A percentile compares a stretch with the other conserved stretches of the same genome.
Evolutionary conservation across 1,139 yeast genomes (phyloP).

Genomic region (Yamadazyma atmosphaerica): DNA sequence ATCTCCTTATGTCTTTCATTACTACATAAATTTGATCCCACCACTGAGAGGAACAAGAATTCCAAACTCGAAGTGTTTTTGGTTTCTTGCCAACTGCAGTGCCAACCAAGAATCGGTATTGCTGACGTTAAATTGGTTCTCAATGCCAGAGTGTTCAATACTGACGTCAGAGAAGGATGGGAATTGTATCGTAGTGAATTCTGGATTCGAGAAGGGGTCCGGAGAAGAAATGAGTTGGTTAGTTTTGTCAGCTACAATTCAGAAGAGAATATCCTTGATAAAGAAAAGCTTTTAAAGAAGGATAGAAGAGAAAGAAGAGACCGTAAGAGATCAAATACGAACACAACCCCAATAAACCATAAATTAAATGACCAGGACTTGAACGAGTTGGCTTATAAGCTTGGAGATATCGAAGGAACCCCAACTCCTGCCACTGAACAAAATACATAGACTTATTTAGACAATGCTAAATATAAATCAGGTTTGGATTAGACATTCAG

Average conservation of each 20-base stretch:
- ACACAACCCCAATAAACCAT: conserved; percentile 15
- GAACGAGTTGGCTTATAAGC: conserved; percentile 17
- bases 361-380: conserved; percentile 31
- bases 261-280: conserved; percentile 17
- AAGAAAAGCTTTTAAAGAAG: conserved; percentile 30
- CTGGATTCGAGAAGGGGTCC: conserved; percentile 83
- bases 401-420: conserved; percentile 11
- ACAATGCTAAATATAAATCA: not conserved
- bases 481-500: conserved; percentile 5
- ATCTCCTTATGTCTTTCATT: conserved; percentile 27
- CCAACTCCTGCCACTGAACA: not conserved
- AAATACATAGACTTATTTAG: too few species aligned
- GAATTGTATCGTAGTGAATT: conserved; percentile 90
- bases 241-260: conserved; percentile 28
- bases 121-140: conserved; percentile 68
- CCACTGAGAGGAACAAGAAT: conserved; percentile 28
- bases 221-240: conserved; percentile 54
- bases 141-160: conserved; percentile 76
- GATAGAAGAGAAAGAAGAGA: conserved; percentile 41
- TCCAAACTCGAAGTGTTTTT: conserved; percentile 44
- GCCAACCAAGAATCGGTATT: conserved; percentile 48
- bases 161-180: conserved; percentile 92
- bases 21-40: conserved; percentile 39
- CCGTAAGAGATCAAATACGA: conserved; percentile 27
- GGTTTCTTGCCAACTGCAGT: conserved; percentile 45